Percentiles rank a stretch among this genome's conserved stretches.
phyloP scores from a whole-genome alignment of 2,329 filamentous ascomycete genomes.

The Pseudogymnoascus sp. region DNA sequence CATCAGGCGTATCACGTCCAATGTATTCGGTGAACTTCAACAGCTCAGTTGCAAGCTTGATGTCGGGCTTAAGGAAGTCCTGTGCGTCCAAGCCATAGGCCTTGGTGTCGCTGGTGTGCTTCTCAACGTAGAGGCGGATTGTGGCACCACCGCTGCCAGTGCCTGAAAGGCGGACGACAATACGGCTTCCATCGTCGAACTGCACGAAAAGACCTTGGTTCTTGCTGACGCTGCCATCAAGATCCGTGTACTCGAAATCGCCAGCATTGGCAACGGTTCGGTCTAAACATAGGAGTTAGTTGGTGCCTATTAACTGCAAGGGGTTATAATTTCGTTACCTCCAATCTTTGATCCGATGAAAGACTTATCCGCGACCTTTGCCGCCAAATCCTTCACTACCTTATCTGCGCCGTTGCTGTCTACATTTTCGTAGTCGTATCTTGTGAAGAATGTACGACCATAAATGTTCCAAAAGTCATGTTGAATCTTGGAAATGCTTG shows the following conservation, averaged over 20 bases:
- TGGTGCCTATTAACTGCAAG: conserved; percentile 8
- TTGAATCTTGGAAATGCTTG: conserved; percentile 93
- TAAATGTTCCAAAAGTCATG: conserved; percentile 95
- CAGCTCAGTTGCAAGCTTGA: conserved; percentile 73
- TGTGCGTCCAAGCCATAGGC: conserved; percentile 79
- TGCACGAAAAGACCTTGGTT: conserved; percentile 94
- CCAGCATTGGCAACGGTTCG: conserved; percentile 83
- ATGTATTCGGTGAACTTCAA: conserved; percentile 92
- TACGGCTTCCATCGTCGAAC: conserved; percentile 89
- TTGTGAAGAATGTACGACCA: conserved; percentile 96
- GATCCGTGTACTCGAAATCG: conserved; percentile 96
- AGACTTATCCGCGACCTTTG: conserved; percentile 61
- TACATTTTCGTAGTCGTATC: conserved; percentile 96
- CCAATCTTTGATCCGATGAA: conserved; percentile 79
- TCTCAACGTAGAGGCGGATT: conserved; percentile 94
- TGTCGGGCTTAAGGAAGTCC: conserved; percentile 85
- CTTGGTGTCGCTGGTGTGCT: conserved; percentile 74
- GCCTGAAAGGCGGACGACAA: conserved; percentile 89
- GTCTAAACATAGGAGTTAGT: conserved; percentile 31
- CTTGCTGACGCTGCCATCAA: conserved; percentile 92
- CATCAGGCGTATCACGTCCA: conserved; percentile 86
- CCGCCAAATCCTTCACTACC: conserved; percentile 72
- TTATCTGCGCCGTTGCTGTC: conserved; percentile 86
- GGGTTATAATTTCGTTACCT: conserved; percentile 38
- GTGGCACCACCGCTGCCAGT: conserved; percentile 94